phyloP scores from a whole-genome alignment of 257 asterid genomes.

The Capsicum chinense region DNA sequence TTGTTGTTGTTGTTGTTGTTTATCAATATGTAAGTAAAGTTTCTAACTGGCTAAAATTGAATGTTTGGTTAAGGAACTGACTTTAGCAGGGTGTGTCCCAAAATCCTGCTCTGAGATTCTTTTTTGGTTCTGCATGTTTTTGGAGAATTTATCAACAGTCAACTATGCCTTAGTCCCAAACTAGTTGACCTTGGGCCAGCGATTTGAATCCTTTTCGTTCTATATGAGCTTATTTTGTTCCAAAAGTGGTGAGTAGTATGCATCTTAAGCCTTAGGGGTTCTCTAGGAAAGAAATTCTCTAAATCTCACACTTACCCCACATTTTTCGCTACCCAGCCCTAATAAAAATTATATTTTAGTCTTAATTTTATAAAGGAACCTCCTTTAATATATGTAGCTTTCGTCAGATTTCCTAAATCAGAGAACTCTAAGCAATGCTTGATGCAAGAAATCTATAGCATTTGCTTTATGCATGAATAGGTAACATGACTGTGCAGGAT shows the following conservation, averaged over 20 bases:
- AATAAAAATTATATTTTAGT: neutral
- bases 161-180: neutral
- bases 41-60: neutral
- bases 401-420: neutral
- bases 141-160: neutral
- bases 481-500: neutral
- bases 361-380: neutral
- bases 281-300: neutral
- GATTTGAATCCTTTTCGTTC: neutral
- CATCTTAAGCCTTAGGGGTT: neutral
- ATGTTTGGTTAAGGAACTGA: slow-evolving; percentile 16
- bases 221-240: neutral
- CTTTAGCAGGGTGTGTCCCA: neutral
- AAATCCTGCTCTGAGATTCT: neutral
- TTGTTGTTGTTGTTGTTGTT: too few relatives aligned
- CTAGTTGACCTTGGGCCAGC: neutral
- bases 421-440: neutral
- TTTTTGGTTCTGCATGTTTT: neutral
- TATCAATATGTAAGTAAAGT: neutral
- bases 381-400: neutral
- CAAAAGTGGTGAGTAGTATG: neutral
- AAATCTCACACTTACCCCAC: neutral
- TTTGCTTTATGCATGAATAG: slow-evolving; percentile 18
- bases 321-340: neutral
- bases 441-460: neutral